A percentile compares a stretch with the other conserved stretches of the same genome.
phyloP scores from a whole-genome alignment of 176 grass and related monocot species.

The Dactylis glomerata region DNA sequence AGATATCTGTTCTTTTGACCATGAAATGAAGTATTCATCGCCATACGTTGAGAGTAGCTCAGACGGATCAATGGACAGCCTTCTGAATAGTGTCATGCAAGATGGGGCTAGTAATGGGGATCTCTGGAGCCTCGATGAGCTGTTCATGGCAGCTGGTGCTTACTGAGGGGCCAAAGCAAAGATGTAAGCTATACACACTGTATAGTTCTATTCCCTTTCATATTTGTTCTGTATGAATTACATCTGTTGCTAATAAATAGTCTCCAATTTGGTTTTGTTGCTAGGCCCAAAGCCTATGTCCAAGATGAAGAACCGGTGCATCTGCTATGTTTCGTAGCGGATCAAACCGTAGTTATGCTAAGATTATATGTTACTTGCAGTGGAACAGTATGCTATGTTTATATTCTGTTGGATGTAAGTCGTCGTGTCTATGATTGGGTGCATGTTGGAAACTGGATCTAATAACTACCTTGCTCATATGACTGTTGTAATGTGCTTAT shows the following conservation, averaged over 20 bases:
- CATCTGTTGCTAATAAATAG: background rate
- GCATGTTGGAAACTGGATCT: slow-evolving; percentile 17
- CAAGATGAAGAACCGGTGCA: slow-evolving; percentile 25
- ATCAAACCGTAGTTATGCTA: background rate
- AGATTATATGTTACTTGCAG: slow-evolving; percentile 24
- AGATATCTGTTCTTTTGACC: slow-evolving; percentile 34
- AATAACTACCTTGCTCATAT: slow-evolving; percentile 46
- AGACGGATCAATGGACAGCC: slow-evolving; percentile 48
- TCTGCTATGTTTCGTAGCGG: slow-evolving; percentile 5
- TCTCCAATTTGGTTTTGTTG: background rate
- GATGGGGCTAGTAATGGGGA: slow-evolving; percentile 24
- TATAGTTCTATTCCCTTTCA: background rate
- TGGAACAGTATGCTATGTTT: slow-evolving; percentile 28
- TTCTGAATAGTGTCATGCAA: slow-evolving; percentile 25
- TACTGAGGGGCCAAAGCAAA: slow-evolving; percentile 38
- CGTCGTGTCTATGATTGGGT: slow-evolving; percentile 34
- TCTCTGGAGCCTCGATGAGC: slow-evolving; percentile 63
- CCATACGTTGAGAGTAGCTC: slow-evolving; percentile 48
- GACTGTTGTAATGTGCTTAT: slow-evolving; percentile 15
- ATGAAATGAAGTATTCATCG: slow-evolving; percentile 47
- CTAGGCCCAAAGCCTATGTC: slow-evolving; percentile 16
- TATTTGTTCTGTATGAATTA: background rate
- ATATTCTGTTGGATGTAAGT: slow-evolving; percentile 15
- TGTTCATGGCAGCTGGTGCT: slow-evolving; percentile 46
- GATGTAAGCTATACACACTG: slow-evolving; percentile 13